phyloP scores from a whole-genome alignment of 257 asterid species.

The Datura wrightii region DNA sequence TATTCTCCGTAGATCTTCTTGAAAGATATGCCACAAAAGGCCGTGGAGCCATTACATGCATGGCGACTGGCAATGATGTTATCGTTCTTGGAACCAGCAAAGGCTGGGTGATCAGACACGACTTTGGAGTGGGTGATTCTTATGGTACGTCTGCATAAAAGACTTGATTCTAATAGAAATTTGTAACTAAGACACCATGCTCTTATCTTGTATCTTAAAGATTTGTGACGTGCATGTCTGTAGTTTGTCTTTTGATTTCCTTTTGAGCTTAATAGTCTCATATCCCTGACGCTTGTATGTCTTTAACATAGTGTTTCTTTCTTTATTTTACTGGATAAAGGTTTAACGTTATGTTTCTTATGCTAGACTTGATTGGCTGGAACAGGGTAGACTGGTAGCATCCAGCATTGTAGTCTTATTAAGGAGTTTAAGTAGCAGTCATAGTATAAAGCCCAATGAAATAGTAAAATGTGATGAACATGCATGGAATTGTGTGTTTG shows the following conservation, averaged over 20 bases:
- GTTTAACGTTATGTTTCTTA: background rate
- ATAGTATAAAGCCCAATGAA: background rate
- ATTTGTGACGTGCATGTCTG: background rate
- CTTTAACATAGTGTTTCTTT: background rate
- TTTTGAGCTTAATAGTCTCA: background rate
- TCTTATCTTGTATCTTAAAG: background rate
- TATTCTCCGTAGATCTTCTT: slow-evolving; percentile 87
- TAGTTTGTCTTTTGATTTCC: background rate
- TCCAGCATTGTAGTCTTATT: background rate
- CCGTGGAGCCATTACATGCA: slow-evolving; percentile 84
- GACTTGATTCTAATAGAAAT: background rate
- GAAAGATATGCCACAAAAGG: slow-evolving; percentile 95
- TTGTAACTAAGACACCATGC: background rate
- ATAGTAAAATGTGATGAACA: background rate
- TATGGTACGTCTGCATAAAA: slow-evolving; percentile 50
- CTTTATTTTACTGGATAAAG: slow-evolving; percentile 3
- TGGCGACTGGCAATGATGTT: slow-evolving; percentile 97
- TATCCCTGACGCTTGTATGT: background rate
- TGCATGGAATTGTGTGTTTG: background rate
- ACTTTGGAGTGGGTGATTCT: slow-evolving; percentile 89
- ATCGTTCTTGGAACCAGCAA: slow-evolving; percentile 87
- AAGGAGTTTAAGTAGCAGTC: slow-evolving; percentile 9
- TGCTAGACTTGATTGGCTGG: slow-evolving; percentile 4
- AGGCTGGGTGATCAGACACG: slow-evolving; percentile 95
- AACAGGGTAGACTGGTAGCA: background rate